A percentile compares a stretch with the other conserved stretches of the same genome.
Evolutionary conservation across 495 filamentous ascomycete species (phyloP).

Genomic region (Talaromyces adpressus): DNA sequence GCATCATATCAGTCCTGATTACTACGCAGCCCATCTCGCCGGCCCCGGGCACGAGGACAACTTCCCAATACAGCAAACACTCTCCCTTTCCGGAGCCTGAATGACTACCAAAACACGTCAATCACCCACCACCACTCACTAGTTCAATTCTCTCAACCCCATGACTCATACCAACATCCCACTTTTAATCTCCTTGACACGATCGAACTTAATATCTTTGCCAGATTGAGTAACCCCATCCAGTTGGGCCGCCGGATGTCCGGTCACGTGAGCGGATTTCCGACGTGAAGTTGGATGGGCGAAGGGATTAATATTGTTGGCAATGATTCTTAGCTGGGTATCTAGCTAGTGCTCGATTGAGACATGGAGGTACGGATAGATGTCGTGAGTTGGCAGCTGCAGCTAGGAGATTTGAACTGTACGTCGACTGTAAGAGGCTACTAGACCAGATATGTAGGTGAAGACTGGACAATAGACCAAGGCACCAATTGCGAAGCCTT

Average conservation of each 20-base stretch:
- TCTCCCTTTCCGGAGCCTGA: not conserved
- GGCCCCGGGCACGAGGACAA: not conserved
- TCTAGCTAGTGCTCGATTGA: no score
- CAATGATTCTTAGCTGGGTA: no score
- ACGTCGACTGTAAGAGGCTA: no score
- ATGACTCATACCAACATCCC: not conserved
- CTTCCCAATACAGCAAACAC: not conserved
- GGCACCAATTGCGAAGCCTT: not conserved
- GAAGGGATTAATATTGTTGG: no score
- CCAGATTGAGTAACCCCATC: constrained; percentile 1
- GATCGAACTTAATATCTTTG: not conserved
- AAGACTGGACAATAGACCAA: not conserved
- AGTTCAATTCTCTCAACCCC: not conserved
- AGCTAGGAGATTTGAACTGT: no score
- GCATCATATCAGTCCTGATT: not conserved
- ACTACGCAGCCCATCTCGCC: not conserved
- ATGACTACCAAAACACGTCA: not conserved
- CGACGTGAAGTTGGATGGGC: not conserved
- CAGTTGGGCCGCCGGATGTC: not conserved
- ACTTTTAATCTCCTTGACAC: not conserved
- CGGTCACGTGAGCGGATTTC: constrained; percentile 4
- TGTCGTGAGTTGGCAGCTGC: no score
- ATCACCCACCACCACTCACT: not conserved
- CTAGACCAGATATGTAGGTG: no score
- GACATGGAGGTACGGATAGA: no score